Conservation (phyloP, 2,329 filamentous ascomycete species). For the Claviceps pazoutovae region DNA sequence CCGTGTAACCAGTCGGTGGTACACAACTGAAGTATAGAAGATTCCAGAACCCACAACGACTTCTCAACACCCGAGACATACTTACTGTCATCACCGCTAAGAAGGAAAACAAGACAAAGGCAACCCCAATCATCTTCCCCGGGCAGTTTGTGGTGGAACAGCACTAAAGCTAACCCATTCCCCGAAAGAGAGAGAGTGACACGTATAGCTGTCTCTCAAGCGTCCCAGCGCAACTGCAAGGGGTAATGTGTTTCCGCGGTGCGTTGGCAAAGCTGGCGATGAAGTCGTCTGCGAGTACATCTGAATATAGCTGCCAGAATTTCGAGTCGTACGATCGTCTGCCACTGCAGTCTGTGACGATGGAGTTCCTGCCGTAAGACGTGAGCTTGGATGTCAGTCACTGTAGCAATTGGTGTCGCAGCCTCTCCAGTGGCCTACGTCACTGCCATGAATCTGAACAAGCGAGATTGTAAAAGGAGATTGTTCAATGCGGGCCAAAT, state of each 20-base stretch:
- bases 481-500: too few species aligned
- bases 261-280: too few species aligned
- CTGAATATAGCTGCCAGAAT: too few species aligned
- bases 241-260: neutral
- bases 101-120: neutral
- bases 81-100: neutral
- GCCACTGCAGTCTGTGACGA: too few species aligned
- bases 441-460: neutral
- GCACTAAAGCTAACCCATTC: neutral
- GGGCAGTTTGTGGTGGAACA: neutral
- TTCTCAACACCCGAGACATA: slow-evolving; percentile 1
- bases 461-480: neutral
- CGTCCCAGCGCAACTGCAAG: neutral
- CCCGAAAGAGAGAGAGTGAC: neutral
- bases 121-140: neutral
- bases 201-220: neutral
- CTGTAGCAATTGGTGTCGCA: too few species aligned
- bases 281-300: too few species aligned
- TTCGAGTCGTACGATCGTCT: too few species aligned
- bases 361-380: too few species aligned
- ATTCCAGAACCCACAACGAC: slow-evolving; percentile 1
- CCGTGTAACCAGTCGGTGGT: neutral
- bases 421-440: neutral
- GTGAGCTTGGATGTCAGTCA: too few species aligned
- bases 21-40: slow-evolving; percentile 1